Conservation (phyloP, 441 rosid species). For the Jatropha podagrica region DNA sequence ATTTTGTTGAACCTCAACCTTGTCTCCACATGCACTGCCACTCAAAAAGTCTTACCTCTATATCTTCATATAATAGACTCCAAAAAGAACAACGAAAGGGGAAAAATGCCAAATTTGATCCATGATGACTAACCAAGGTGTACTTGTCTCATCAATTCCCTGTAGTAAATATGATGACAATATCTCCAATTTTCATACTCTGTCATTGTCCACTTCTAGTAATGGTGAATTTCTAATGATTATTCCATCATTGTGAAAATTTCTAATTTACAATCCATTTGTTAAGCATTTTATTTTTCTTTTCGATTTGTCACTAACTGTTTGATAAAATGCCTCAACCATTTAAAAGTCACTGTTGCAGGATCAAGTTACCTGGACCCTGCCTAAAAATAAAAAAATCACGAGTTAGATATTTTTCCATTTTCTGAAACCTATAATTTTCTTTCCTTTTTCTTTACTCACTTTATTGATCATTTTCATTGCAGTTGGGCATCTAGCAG, state of each 20-base stretch:
- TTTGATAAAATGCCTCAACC: constrained; percentile 9
- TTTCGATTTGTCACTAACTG: not conserved
- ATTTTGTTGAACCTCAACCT: no score
- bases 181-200: not conserved
- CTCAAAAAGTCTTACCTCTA: no score
- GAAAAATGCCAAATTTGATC: no score
- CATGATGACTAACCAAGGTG: no score
- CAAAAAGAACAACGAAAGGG: no score
- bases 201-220: not conserved
- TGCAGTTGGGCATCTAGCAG: not conserved
- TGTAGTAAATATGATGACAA: not conserved
- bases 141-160: no score
- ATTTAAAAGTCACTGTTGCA: not conserved
- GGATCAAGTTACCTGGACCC: not conserved
- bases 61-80: no score
- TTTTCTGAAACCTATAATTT: not conserved
- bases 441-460: not conserved
- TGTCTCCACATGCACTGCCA: no score
- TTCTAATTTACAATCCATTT: no score
- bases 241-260: no score
- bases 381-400: not conserved
- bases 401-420: not conserved
- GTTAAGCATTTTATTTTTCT: no score
- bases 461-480: not conserved
- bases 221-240: not conserved